Evolutionary conservation across 306 rosid genomes (phyloP), one percentile per base, ranked within the genome.

Genomic region (Oxytropis ochrocephala): DNA sequence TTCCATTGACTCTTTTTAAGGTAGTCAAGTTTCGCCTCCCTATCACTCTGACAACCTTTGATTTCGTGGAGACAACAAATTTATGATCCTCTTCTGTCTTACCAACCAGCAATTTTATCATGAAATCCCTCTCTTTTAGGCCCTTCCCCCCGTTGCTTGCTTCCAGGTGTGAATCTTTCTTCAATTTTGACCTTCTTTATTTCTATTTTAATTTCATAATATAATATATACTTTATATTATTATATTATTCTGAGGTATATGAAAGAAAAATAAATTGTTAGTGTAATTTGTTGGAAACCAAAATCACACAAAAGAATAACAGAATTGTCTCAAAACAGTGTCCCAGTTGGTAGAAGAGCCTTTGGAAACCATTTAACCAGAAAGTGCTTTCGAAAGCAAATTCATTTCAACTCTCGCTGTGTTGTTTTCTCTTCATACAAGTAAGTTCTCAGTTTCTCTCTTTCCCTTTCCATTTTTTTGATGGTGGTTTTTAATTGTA

Each of bases 281-380:
- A 41, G 3, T 41, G 63, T 46, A 61, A 59, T 60, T 32, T 8
- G 16, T 10, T 4, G 32, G 13, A 46, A 70, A 42, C n/a, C 55
- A 57, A 12, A 58, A 48, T 38, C 51, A 72, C 60, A 50, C 44
- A 35, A 61, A 46, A 33, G 16, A 71, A 47, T 21, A 33, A 24
- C 38, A 61, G 61, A 64, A 71, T 64, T 70, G 54, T 24, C 11
- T 5, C 3, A 60, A 19, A 1, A 24, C 75, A 81, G 81, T 64
- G 75, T 70, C 44, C 52, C 77, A 10, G 73, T 79, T 56, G 49
- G 58, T 59, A 64, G 74, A 69, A 73, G 78, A 76, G 76, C 51
- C 43, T 79, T 75, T 58, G 54, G 63, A 35, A 27, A 74, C 18
- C 48, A 30, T 56, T 75, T 69, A 48, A 81, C 71, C 32, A 59